These are phyloP conservation scores for Blastobotrys apis DNA, from an alignment of 1,139 yeast species.

Conservation along the genomic window DNA sequence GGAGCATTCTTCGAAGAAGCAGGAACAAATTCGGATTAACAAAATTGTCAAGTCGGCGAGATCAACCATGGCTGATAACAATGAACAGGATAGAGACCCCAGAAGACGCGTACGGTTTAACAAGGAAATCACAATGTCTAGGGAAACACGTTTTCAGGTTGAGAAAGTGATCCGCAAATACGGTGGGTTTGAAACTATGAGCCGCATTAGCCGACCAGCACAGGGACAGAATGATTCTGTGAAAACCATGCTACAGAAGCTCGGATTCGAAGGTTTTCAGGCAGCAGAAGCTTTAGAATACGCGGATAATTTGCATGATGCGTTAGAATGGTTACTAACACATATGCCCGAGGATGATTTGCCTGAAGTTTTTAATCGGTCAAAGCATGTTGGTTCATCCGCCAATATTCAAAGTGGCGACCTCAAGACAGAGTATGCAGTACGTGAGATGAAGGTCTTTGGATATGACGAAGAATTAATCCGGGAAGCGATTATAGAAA, in stretches of 20 bases:
- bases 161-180: conserved; percentile 31
- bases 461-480: conserved; percentile 71
- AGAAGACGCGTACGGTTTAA: conserved; percentile 25
- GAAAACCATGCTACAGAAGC: conserved; percentile 32
- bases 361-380: conserved; percentile 47
- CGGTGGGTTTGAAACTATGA: conserved; percentile 26
- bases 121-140: conserved; percentile 32
- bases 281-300: conserved; percentile 67
- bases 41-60: conserved; percentile 10
- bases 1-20: conserved; percentile 16
- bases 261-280: conserved; percentile 72
- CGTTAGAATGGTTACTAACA: conserved; percentile 76
- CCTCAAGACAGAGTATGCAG: conserved; percentile 43
- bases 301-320: conserved; percentile 44
- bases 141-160: conserved; percentile 30
- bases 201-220: neutral
- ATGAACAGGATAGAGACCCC: neutral
- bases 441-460: conserved; percentile 55
- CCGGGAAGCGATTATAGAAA: conserved; percentile 46
- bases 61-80: neutral
- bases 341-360: conserved; percentile 93
- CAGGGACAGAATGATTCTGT: neutral
- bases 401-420: conserved; percentile 38
- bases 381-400: conserved; percentile 29
- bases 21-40: conserved; percentile 12